phyloP scores from a whole-genome alignment of 2,329 filamentous ascomycete species.

The Phyllosticta citriasiana region DNA sequence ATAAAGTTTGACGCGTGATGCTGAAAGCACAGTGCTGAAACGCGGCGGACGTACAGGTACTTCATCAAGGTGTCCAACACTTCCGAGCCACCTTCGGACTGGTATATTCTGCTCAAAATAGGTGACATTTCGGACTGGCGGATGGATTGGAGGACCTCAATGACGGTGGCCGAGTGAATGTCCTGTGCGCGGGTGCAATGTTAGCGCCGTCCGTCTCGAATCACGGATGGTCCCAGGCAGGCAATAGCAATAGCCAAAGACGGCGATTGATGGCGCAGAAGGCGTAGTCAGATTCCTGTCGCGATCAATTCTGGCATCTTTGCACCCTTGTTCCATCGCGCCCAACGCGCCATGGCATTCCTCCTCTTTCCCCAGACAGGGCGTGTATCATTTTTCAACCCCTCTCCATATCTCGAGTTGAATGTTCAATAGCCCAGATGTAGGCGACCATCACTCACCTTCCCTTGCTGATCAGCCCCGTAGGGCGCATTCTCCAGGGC shows the following conservation, averaged over 20 bases:
- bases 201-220: background rate
- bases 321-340: background rate
- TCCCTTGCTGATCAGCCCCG: slow-evolving; percentile 43
- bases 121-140: slow-evolving; percentile 93
- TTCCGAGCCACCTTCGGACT: slow-evolving; percentile 69
- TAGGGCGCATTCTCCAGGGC: slow-evolving; percentile 80
- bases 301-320: background rate
- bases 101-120: slow-evolving; percentile 72
- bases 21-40: slow-evolving; percentile 7
- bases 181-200: slow-evolving; percentile 46
- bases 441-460: slow-evolving; percentile 31
- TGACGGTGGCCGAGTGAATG: slow-evolving; percentile 74
- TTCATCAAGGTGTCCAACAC: slow-evolving; percentile 92
- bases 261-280: background rate
- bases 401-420: slow-evolving; percentile 6
- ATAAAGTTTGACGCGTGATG: background rate
- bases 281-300: background rate
- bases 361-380: background rate
- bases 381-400: background rate
- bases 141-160: slow-evolving; percentile 91
- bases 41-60: slow-evolving; percentile 61
- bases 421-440: background rate
- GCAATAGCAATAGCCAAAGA: background rate
- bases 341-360: background rate
- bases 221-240: background rate